Conservation (phyloP, 139 green algal genomes). For the Chlamydomonas sphaeroides region DNA sequence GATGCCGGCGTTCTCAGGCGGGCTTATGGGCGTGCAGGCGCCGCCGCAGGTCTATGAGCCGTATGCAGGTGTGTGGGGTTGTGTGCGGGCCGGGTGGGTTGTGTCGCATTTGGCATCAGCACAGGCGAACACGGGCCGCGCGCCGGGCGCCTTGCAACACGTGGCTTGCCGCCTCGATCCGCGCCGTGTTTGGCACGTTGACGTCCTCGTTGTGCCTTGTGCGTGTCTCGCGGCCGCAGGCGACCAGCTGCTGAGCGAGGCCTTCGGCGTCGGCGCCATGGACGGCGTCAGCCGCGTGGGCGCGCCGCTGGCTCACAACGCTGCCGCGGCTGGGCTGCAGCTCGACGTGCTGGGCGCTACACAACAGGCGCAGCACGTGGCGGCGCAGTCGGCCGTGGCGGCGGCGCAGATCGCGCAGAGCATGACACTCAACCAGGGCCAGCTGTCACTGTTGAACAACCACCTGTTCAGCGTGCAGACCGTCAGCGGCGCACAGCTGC, state of each 20-base stretch:
- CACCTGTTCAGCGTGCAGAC: constrained; percentile 56
- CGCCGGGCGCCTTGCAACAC: no score
- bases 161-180: no score
- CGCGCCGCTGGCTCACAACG: background rate
- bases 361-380: background rate
- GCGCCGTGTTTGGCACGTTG: no score
- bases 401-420: constrained; percentile 38
- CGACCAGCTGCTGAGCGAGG: constrained; percentile 21
- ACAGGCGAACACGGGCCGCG: no score
- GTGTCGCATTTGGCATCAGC: no score
- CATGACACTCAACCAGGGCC: constrained; percentile 41
- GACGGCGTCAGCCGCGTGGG: background rate
- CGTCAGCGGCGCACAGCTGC: constrained; percentile 40
- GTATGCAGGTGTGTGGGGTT: background rate
- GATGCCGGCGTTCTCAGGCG: background rate
- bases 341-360: constrained; percentile 6
- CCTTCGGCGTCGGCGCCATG: background rate
- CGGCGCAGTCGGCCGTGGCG: background rate
- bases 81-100: no score
- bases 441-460: constrained; percentile 39
- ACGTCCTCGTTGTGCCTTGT: no score
- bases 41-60: constrained; percentile 1
- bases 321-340: constrained; percentile 4
- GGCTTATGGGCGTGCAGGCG: background rate
- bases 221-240: constrained; percentile 5